Conservation (phyloP, 306 rosid genomes). For the Lathyrus sativus region DNA sequence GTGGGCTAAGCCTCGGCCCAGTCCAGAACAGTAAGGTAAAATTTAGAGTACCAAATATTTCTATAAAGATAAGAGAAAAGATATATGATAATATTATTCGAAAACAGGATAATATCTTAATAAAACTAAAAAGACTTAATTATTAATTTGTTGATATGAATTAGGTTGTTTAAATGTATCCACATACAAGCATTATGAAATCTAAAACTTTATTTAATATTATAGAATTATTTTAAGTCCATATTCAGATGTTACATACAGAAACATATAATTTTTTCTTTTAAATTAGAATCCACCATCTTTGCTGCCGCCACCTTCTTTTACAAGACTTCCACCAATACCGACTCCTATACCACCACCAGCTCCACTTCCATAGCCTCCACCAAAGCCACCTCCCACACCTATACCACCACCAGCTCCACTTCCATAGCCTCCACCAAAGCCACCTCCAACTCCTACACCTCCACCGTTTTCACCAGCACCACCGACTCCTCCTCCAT, state of each 20-base stretch:
- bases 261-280: not conserved
- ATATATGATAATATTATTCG: not conserved
- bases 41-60: not conserved
- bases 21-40: too few relatives aligned
- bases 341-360: not conserved
- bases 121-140: constrained; percentile 1
- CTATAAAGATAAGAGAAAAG: not conserved
- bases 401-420: constrained; percentile 27
- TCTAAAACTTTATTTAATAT: constrained; percentile 22
- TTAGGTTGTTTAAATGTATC: not conserved
- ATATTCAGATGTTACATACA: constrained; percentile 13
- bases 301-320: not conserved
- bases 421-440: not conserved
- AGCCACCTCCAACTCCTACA: not conserved
- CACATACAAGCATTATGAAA: not conserved
- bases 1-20: too few relatives aligned
- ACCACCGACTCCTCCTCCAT: not conserved
- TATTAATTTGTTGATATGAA: not conserved
- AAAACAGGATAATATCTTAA: not conserved
- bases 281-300: constrained; percentile 33
- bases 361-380: not conserved
- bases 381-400: not conserved
- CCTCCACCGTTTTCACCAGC: not conserved
- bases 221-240: not conserved
- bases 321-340: not conserved